Conservation (phyloP, 345 rosid species). For the Odontarrhena argentea region DNA sequence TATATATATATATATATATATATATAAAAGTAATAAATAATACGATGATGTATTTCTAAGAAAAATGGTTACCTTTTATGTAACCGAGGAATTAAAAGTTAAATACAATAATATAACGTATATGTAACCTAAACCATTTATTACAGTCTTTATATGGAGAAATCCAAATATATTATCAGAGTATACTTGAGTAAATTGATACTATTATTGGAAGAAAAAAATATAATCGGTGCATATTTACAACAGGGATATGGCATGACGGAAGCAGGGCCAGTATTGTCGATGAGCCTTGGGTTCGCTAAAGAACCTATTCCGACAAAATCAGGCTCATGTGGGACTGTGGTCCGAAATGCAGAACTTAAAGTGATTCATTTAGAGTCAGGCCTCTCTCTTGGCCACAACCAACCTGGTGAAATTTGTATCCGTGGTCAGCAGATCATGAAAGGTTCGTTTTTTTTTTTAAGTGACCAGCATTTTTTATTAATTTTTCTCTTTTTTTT, state of each 20-base stretch:
- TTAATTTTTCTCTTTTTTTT: background rate
- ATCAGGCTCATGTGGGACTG: slow-evolving; percentile 93
- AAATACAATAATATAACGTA: background rate
- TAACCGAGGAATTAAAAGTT: background rate
- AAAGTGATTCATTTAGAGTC: slow-evolving; percentile 84
- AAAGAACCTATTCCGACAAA: slow-evolving; percentile 83
- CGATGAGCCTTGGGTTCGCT: slow-evolving; percentile 87
- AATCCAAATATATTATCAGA: background rate
- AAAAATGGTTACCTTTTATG: background rate
- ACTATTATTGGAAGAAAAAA: background rate
- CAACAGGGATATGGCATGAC: slow-evolving; percentile 96
- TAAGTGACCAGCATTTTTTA: too few relatives aligned
- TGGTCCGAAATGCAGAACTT: slow-evolving; percentile 86
- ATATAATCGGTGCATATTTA: background rate
- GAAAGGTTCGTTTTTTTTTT: slow-evolving; percentile 60
- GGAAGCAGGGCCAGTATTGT: slow-evolving; percentile 92
- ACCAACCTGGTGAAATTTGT: slow-evolving; percentile 92
- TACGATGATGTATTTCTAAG: background rate
- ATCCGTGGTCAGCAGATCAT: slow-evolving; percentile 88
- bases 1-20: background rate
- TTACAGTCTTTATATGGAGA: background rate
- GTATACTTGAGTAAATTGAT: too few relatives aligned
- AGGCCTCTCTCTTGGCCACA: slow-evolving; percentile 62
- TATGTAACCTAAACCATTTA: background rate
- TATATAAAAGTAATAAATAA: background rate